Base-by-base conservation (phyloP, 2,329 filamentous ascomycete species). In the Colletotrichum siamense region DNA sequence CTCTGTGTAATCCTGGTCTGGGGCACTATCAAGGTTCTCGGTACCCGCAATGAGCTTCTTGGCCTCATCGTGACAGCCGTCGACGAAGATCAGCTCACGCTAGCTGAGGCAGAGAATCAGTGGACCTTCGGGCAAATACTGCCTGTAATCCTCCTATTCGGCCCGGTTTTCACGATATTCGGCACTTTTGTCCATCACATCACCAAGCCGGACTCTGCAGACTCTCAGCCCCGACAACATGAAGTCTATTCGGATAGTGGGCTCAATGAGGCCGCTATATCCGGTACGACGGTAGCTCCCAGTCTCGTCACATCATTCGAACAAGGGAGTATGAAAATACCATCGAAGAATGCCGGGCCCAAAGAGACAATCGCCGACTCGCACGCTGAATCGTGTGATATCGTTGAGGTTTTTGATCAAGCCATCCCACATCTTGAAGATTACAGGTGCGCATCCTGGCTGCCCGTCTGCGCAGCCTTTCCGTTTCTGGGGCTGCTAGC, bases 351-450 rank as follows among this genome's bases (percentile, higher is more conserved):
- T 12, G 44, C n/a, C 6, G 12, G 4, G 2, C n/a, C 44, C 44
- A 52, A 12, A 13, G n/a, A 8, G 6, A 22, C 4, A 2, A 6
- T 18, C 0, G 39, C 9, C 18, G 39, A 49, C 18, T n/a, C 18
- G 2, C 18, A 12, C 5, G 1, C 18, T 12, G 39, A 6, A 6
- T n/a, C 39, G 18, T 49, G 2, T 4, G 39, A 49, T 12, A 1
- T 1, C 3, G 18, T 0, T 1, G 44, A 52, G 44, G 44, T 1
- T n/a, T 52, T 22, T 5, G 0, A 3, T 52, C n/a, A 52, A 4
- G 10, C 12, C 4, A 52, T 52, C n/a, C 44, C 44, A 2, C 44
- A 52, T 52, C 44, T 52, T 22, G 44, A 13, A 52, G n/a, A 52
- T 52, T 52, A 52, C 44, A 52, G 44, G 44, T 52, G 44, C n/a